Conservation (phyloP, 78 protist species). For the Dictyostelium firmibasis region DNA sequence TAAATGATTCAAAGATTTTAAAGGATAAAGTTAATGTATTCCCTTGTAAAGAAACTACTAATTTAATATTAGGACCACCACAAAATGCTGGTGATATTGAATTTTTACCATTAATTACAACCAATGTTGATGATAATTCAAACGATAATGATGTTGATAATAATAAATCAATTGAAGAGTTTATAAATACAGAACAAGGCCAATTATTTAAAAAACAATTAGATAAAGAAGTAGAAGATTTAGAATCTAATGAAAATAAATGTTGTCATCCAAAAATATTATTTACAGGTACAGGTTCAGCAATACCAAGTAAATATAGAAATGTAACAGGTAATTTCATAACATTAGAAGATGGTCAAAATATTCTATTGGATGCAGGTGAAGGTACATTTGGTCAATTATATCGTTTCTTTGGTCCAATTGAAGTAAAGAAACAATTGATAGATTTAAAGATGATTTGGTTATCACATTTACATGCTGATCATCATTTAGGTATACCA, state of each 20-base stretch:
- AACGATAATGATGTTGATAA: background rate
- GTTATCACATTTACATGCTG: constrained; percentile 98
- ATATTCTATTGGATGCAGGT: constrained; percentile 93
- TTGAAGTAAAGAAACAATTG: constrained; percentile 8
- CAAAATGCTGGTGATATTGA: constrained; percentile 17
- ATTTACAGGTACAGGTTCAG: constrained; percentile 96
- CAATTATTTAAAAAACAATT: background rate
- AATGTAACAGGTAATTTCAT: constrained; percentile 85
- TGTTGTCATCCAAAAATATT: constrained; percentile 20
- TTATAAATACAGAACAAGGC: background rate
- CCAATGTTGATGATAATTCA: background rate
- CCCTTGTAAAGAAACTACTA: constrained; percentile 19
- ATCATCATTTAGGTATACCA: constrained; percentile 95
- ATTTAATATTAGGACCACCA: constrained; percentile 22
- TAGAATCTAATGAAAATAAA: constrained; percentile 1
- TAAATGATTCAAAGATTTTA: background rate
- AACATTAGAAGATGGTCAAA: background rate
- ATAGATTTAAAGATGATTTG: constrained; percentile 55
- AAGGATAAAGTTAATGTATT: background rate
- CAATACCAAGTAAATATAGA: constrained; percentile 92
- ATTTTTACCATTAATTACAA: background rate
- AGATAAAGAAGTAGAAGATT: background rate
- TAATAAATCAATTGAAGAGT: background rate
- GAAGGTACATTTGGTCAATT: constrained; percentile 96
- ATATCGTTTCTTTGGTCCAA: constrained; percentile 79